These are phyloP conservation scores for Eucalyptus melliodora DNA, from an alignment of 345 rosid species.

Conservation along the genomic window DNA sequence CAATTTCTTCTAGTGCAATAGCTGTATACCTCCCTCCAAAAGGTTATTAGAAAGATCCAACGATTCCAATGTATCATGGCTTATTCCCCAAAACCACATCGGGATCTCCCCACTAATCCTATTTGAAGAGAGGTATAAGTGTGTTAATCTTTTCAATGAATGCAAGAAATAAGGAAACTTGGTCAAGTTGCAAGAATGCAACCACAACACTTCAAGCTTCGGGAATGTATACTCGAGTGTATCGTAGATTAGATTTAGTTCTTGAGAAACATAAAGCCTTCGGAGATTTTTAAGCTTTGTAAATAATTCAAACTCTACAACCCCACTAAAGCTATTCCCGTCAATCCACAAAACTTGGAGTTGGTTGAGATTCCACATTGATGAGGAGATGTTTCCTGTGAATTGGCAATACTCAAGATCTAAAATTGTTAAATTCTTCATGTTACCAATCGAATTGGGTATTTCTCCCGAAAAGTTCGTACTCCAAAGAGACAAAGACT, in stretches of 20 bases:
- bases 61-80: fast-evolving
- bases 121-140: background rate
- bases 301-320: background rate
- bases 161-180: background rate
- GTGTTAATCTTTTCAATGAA: background rate
- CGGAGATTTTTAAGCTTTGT: background rate
- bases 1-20: background rate
- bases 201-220: fast-evolving
- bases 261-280: fast-evolving
- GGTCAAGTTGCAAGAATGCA: fast-evolving
- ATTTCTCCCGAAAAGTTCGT: background rate
- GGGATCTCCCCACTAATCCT: background rate
- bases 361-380: background rate
- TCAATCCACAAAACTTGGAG: background rate
- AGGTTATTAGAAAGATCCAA: background rate
- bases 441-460: background rate
- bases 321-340: background rate
- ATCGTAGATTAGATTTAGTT: background rate
- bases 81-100: background rate
- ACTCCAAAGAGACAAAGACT: fast-evolving
- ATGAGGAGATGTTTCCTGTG: background rate
- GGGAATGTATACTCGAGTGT: background rate
- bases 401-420: background rate
- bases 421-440: background rate
- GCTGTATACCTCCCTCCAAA: background rate